Percentiles rank a stretch among this genome's conserved stretches.
Conservation (phyloP, 106 monocot species). For the Phalaenopsis equestris region DNA sequence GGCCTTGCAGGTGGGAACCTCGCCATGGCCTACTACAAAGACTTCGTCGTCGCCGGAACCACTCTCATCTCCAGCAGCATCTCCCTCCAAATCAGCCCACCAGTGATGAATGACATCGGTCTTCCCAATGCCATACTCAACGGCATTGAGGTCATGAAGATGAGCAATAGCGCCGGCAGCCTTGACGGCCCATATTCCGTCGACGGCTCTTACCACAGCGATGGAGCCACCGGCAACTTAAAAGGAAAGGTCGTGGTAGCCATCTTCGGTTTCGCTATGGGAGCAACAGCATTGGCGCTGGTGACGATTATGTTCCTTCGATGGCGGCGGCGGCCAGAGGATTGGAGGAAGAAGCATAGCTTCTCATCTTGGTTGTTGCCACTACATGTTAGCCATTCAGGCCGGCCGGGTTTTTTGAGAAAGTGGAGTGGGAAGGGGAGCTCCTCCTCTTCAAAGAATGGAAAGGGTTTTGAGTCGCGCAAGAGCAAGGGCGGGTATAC, state of each 20-base stretch:
- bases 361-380: conserved; percentile 34
- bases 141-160: conserved; percentile 35
- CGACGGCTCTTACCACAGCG: conserved; percentile 24
- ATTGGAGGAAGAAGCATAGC: conserved; percentile 18
- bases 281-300: conserved; percentile 11
- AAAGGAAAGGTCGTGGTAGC: conserved; percentile 4
- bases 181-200: conserved; percentile 21
- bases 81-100: conserved; percentile 18
- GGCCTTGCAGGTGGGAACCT: conserved; percentile 9
- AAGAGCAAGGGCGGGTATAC: conserved; percentile 28
- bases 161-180: conserved; percentile 33
- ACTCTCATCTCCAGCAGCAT: conserved; percentile 13
- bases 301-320: conserved; percentile 13
- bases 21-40: conserved; percentile 23
- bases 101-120: conserved; percentile 6
- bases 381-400: conserved; percentile 9
- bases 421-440: conserved; percentile 19
- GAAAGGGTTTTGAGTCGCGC: conserved; percentile 16
- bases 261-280: conserved; percentile 12
- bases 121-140: conserved; percentile 33
- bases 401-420: conserved; percentile 5
- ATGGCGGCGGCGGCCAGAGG: conserved; percentile 14
- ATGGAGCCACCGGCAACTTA: not conserved
- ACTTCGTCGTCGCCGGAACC: conserved; percentile 20
- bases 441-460: not conserved